phyloP scores from a whole-genome alignment of 768 basidiomycete species.

The Pleurotus pulmonarius region DNA sequence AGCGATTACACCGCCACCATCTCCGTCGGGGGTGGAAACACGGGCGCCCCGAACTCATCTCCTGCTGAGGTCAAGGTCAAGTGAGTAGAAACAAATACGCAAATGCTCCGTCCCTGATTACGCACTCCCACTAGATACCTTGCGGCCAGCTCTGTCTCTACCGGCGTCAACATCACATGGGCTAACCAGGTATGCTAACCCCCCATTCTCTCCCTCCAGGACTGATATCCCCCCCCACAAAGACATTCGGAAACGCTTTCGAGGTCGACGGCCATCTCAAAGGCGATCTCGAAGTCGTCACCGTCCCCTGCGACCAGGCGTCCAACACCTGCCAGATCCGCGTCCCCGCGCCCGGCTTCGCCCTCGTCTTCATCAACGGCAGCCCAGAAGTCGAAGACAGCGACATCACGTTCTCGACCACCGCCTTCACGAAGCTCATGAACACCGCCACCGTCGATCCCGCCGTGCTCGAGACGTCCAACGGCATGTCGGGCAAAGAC shows the following conservation, averaged over 20 bases:
- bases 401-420: slow-evolving; percentile 50
- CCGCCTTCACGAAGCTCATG: slow-evolving; percentile 44
- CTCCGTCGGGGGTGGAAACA: slow-evolving; percentile 39
- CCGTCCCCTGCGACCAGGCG: slow-evolving; percentile 50
- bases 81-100: slow-evolving; percentile 24
- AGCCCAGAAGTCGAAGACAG: slow-evolving; percentile 27
- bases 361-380: slow-evolving; percentile 65
- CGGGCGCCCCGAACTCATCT: slow-evolving; percentile 29
- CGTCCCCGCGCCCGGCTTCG: slow-evolving; percentile 69
- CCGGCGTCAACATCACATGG: slow-evolving; percentile 61
- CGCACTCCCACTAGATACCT: slow-evolving; percentile 42
- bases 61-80: slow-evolving; percentile 55
- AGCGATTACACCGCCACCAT: slow-evolving; percentile 53
- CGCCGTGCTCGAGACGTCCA: slow-evolving; percentile 50
- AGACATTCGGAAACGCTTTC: slow-evolving; percentile 29
- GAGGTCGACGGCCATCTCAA: slow-evolving; percentile 61
- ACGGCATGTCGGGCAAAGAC: slow-evolving; percentile 33
- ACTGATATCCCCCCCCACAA: neutral
- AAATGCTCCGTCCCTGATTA: slow-evolving; percentile 2
- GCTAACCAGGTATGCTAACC: slow-evolving; percentile 45
- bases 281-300: slow-evolving; percentile 47
- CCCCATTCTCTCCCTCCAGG: neutral
- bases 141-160: slow-evolving; percentile 40
- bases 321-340: slow-evolving; percentile 51
- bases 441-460: slow-evolving; percentile 57